These are phyloP conservation scores for Tuber melanosporum DNA, from an alignment of 495 filamentous ascomycete species.

Conservation along the genomic window DNA sequence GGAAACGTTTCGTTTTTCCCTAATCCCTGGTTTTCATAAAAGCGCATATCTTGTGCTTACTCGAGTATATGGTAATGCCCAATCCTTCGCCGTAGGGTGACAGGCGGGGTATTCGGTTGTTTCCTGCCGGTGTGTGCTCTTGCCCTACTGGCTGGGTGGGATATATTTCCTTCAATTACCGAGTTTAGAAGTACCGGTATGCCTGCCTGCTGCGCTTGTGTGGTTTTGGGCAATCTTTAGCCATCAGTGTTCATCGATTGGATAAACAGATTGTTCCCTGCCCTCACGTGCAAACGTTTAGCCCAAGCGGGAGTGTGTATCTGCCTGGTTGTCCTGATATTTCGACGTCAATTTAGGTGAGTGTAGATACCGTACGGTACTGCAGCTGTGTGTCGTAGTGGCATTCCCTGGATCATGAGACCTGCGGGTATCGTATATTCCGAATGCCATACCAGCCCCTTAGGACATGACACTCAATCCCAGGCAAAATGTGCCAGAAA, in stretches of 20 bases:
- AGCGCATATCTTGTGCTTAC: not conserved
- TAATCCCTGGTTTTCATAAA: not conserved
- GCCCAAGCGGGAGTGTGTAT: not conserved
- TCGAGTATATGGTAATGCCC: not conserved
- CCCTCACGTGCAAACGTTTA: not conserved
- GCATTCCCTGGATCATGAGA: not conserved
- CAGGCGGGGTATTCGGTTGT: not conserved
- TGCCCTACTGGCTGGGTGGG: not conserved
- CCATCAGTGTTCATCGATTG: not conserved
- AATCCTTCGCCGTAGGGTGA: not conserved
- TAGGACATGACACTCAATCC: not conserved
- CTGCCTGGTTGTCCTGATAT: not conserved
- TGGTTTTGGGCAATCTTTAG: not conserved
- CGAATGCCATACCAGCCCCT: not conserved
- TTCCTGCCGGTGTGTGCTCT: not conserved
- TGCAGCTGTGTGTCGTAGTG: not conserved
- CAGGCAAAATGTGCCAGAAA: not conserved
- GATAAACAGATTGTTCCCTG: not conserved
- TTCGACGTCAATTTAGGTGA: not conserved
- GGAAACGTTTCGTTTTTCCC: not conserved
- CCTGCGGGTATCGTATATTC: not conserved
- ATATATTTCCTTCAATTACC: not conserved
- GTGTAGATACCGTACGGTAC: not conserved
- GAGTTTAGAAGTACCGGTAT: not conserved
- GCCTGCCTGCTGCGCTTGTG: not conserved